These are phyloP conservation scores for Pythium volutum DNA, from an alignment of 352 stramenopile species.

Conservation along the genomic window DNA sequence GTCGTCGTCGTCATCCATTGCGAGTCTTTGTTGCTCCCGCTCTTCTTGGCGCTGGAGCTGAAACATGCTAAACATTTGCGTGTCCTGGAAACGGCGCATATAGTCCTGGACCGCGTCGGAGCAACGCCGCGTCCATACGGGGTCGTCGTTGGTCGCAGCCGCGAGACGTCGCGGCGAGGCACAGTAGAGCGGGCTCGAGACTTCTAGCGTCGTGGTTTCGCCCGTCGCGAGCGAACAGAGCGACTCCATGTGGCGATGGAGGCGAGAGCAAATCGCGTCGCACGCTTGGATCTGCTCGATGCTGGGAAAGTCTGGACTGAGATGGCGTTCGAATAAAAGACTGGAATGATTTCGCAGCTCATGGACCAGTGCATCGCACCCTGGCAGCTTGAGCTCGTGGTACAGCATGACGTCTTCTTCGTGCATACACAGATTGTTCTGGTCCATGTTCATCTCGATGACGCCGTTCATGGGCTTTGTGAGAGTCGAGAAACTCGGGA, in stretches of 20 bases:
- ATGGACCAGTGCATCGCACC: conserved; percentile 66
- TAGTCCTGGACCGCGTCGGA: conserved; percentile 60
- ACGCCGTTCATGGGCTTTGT: conserved; percentile 59
- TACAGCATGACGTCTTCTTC: conserved; percentile 69
- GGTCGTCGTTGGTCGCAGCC: neutral
- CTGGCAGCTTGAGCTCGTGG: conserved; percentile 74
- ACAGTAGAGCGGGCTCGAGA: conserved; percentile 21
- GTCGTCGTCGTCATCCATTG: conserved; percentile 20
- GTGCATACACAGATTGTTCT: conserved; percentile 74
- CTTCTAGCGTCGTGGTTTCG: conserved; percentile 25
- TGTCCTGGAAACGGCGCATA: conserved; percentile 63
- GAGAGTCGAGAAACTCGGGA: conserved; percentile 55
- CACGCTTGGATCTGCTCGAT: conserved; percentile 69
- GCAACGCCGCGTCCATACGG: conserved; percentile 27
- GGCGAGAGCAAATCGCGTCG: conserved; percentile 60
- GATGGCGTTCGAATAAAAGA: conserved; percentile 54
- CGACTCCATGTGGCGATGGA: conserved; percentile 57
- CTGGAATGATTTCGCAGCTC: conserved; percentile 56
- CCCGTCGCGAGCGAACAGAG: conserved; percentile 52
- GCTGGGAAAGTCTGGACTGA: conserved; percentile 56
- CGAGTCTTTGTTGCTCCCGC: conserved; percentile 14
- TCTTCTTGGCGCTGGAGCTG: conserved; percentile 41
- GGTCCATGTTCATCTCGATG: conserved; percentile 83
- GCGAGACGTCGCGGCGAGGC: conserved; percentile 16
- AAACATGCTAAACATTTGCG: conserved; percentile 86